Base-by-base conservation (phyloP, 768 basidiomycete genomes). In the Russula emetica region DNA sequence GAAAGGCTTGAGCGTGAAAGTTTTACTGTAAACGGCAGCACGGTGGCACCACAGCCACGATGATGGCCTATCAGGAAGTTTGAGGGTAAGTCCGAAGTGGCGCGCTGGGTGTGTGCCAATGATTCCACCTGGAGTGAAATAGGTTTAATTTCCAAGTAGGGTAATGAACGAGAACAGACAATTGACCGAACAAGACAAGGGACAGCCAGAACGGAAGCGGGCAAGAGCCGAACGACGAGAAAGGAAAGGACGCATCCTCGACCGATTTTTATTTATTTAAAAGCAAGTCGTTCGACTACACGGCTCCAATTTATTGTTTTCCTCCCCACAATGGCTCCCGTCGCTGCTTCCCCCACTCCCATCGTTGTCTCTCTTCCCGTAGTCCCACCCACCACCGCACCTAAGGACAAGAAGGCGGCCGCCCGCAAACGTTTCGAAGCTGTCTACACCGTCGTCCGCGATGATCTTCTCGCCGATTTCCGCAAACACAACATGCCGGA, bases 401-500 rank as follows among this genome's bases (percentile, higher is more conserved):
- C 38, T 5, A 65, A 57, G 24, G 66, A 64, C 34, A 67, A 63
- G 53, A 67, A 63, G 64, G 58, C 45, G 3, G 52, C 61, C 14
- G 77, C 78, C 63, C 82, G 87, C 44, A 74, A 74, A 7, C 82
- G 80, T 59, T 98, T 98, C 76, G 82, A 89, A 70, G 79, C 71
- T 34, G 88, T 89, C 5, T 98, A 86, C 76, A 78, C 79, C 14
- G 74, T 78, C 66, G 83, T 98, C 67, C 83, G 86, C 22, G 83
- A 89, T 62, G 93, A 96, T 76, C 81, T 98, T 18, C 73, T 95
- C 63, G 82, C 76, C 3, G 82, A 88, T 71, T 78, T 92, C 69
- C 78, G 80, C 57, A 76, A 76, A 14, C 82, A 92, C 71, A 83
- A 84, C 5, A 92, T 98, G 85, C 94, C 96, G 4, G 66, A 79